A percentile compares a stretch with the other conserved stretches of the same genome.
Evolutionary conservation across 176 grass and related monocot species (phyloP).

Genomic region (Typha latifolia): DNA sequence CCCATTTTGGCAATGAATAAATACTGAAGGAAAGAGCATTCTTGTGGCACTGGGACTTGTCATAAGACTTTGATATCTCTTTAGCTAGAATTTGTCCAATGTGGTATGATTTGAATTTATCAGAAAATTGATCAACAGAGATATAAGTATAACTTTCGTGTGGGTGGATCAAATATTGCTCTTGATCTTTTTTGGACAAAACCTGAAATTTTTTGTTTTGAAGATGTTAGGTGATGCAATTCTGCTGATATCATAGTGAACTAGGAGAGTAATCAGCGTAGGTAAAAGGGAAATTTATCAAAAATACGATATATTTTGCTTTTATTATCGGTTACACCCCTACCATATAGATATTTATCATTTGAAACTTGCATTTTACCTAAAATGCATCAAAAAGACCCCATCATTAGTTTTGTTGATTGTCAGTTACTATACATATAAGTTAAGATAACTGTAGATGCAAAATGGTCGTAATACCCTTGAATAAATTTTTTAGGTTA

Average conservation of each 20-base stretch:
- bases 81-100: conserved; percentile 28
- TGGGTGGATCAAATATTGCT: conserved; percentile 46
- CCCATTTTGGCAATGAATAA: conserved; percentile 55
- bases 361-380: too few relatives aligned
- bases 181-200: conserved; percentile 67
- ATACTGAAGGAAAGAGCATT: conserved; percentile 45
- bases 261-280: neutral
- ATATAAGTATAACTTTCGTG: conserved; percentile 48
- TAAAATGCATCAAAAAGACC: too few relatives aligned
- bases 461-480: too few relatives aligned
- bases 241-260: neutral
- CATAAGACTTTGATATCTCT: conserved; percentile 37
- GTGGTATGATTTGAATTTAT: conserved; percentile 42
- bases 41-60: conserved; percentile 32
- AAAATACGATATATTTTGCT: too few relatives aligned
- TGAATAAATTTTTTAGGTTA: too few relatives aligned
- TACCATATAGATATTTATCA: too few relatives aligned
- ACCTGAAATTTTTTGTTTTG: conserved; percentile 38
- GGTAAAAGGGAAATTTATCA: too few relatives aligned
- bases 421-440: too few relatives aligned
- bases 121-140: conserved; percentile 41
- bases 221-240: too few relatives aligned
- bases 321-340: too few relatives aligned
- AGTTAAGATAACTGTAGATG: too few relatives aligned
- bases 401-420: too few relatives aligned